A percentile compares a stretch with the other conserved stretches of the same genome.
Conservation (phyloP, 169 alveolate genomes). For the Plasmodium gonderi region DNA sequence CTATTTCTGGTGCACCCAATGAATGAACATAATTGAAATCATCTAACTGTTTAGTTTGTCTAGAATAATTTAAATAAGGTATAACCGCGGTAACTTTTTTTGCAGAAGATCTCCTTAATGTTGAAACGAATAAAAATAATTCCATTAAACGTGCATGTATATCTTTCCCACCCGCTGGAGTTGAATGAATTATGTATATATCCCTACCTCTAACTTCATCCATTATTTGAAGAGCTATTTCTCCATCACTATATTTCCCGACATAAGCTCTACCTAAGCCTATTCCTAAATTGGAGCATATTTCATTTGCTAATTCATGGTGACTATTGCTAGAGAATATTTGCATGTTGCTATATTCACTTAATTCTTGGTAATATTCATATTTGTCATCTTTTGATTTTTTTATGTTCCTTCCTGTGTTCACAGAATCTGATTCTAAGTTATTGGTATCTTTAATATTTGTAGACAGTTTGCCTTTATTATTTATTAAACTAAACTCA, state of each 20-base stretch:
- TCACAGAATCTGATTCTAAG: neutral
- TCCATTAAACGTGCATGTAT: constrained; percentile 77
- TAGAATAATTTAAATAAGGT: constrained; percentile 92
- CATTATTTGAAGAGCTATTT: constrained; percentile 84
- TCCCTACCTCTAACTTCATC: constrained; percentile 92
- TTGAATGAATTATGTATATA: constrained; percentile 87
- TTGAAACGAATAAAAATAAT: constrained; percentile 77
- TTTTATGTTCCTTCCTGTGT: neutral
- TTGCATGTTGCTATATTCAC: constrained; percentile 74
- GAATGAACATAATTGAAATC: constrained; percentile 58
- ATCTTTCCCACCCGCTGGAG: constrained; percentile 87
- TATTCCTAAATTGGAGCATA: constrained; percentile 83
- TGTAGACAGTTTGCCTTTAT: constrained; percentile 1
- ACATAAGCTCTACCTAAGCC: constrained; percentile 83
- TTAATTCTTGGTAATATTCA: constrained; percentile 75
- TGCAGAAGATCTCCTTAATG: constrained; percentile 91
- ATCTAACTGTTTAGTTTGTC: constrained; percentile 78
- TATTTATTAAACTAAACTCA: constrained; percentile 46
- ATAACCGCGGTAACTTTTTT: constrained; percentile 89
- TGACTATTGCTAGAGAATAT: constrained; percentile 79
- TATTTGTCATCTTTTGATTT: constrained; percentile 54
- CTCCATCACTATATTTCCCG: constrained; percentile 92
- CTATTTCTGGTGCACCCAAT: constrained; percentile 68
- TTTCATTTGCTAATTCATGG: constrained; percentile 81
- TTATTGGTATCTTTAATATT: constrained; percentile 8